Conservation (phyloP, 1,284 basidiomycete species). For the Apiotrichum porosum region DNA sequence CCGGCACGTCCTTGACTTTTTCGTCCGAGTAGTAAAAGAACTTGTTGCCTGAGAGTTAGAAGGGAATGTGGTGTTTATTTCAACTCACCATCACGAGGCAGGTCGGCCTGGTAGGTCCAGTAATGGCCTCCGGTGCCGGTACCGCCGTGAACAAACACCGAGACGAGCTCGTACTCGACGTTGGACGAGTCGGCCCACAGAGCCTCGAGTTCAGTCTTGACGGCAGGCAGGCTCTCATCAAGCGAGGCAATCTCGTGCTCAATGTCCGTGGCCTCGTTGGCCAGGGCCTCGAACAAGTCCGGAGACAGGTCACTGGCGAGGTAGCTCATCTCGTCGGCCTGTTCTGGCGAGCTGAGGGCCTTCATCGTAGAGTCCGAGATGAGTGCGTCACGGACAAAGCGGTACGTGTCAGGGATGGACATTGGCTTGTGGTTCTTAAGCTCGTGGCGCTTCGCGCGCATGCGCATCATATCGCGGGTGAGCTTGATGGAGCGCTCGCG, state of each 20-base stretch:
- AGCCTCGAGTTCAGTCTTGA: constrained; percentile 68
- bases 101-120: constrained; percentile 48
- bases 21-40: constrained; percentile 98
- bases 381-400: constrained; percentile 29
- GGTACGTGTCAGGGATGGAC: constrained; percentile 31
- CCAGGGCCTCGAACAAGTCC: constrained; percentile 38
- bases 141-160: constrained; percentile 96
- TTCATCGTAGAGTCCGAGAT: constrained; percentile 39
- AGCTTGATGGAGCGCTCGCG: constrained; percentile 64
- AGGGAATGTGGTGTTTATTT: not conserved
- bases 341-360: constrained; percentile 1
- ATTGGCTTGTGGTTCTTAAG: constrained; percentile 55
- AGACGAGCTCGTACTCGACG: constrained; percentile 82
- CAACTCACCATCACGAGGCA: constrained; percentile 41
- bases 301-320: constrained; percentile 43
- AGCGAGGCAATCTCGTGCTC: constrained; percentile 60
- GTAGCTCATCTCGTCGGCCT: constrained; percentile 36
- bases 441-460: constrained; percentile 62
- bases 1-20: constrained; percentile 56
- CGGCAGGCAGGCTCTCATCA: constrained; percentile 54
- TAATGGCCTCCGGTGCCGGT: constrained; percentile 45
- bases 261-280: constrained; percentile 56
- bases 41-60: constrained; percentile 53
- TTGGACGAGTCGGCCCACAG: constrained; percentile 68
- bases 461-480: constrained; percentile 60